phyloP scores from a whole-genome alignment of 176 grass and related monocot species.

The Oryza rufipogon region DNA sequence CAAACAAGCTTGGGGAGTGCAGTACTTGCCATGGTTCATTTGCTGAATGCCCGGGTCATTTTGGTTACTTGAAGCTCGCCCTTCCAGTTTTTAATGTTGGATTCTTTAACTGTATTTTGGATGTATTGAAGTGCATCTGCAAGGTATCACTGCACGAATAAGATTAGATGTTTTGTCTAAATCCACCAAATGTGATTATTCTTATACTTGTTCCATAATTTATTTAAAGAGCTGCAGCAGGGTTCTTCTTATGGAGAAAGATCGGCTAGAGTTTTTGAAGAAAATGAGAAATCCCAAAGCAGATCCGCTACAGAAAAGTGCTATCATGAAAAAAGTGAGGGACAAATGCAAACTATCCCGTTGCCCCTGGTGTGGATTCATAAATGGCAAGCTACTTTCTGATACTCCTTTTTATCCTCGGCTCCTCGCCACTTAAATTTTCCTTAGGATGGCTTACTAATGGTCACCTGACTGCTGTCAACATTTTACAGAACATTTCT shows the following conservation, averaged over 20 bases:
- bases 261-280: slow-evolving; percentile 70
- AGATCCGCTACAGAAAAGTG: slow-evolving; percentile 56
- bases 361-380: slow-evolving; percentile 77
- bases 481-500: slow-evolving; percentile 5
- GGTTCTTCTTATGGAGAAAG: slow-evolving; percentile 75
- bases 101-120: slow-evolving; percentile 74
- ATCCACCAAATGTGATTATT: not conserved
- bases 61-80: slow-evolving; percentile 83
- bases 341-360: slow-evolving; percentile 86
- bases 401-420: not conserved
- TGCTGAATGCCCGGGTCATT: slow-evolving; percentile 80
- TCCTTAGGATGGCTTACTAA: not conserved
- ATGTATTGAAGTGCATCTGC: slow-evolving; percentile 95
- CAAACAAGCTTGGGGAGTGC: slow-evolving; percentile 63
- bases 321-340: slow-evolving; percentile 83
- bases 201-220: slow-evolving; percentile 23
- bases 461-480: not conserved
- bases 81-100: slow-evolving; percentile 96
- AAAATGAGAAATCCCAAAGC: slow-evolving; percentile 86
- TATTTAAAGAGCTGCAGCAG: slow-evolving; percentile 72
- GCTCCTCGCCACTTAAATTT: not conserved
- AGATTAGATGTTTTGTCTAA: not conserved
- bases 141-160: slow-evolving; percentile 58
- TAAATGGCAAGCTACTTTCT: slow-evolving; percentile 64
- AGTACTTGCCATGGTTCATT: slow-evolving; percentile 80